phyloP scores from a whole-genome alignment of 2,329 filamentous ascomycete species.

The Fusarium verticillioides region DNA sequence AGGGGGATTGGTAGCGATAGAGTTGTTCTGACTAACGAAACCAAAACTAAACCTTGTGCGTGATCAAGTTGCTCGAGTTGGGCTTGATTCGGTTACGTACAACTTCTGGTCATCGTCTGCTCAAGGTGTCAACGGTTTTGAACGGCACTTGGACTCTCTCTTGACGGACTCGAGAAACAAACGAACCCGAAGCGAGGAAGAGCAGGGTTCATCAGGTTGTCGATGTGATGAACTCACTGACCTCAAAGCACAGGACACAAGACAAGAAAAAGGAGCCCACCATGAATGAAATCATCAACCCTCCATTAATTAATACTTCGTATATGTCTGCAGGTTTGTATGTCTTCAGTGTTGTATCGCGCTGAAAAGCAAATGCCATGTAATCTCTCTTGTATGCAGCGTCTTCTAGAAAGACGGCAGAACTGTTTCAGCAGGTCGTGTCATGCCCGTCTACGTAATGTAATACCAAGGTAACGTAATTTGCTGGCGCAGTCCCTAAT shows the following conservation, averaged over 20 bases:
- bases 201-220: slow-evolving; percentile 9
- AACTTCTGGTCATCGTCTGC: not conserved
- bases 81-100: slow-evolving; percentile 13
- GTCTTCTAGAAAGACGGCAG: slow-evolving; percentile 49
- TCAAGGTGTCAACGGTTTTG: not conserved
- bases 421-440: slow-evolving; percentile 32
- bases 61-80: slow-evolving; percentile 5
- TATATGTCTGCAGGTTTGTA: not conserved
- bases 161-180: not conserved
- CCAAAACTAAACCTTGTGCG: not conserved
- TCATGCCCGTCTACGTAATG: slow-evolving; percentile 6
- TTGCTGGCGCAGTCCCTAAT: slow-evolving; percentile 25
- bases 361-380: not conserved
- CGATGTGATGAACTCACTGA: slow-evolving; percentile 19
- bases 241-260: slow-evolving; percentile 9
- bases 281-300: not conserved
- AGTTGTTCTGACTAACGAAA: slow-evolving; percentile 25
- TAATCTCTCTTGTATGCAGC: slow-evolving; percentile 33
- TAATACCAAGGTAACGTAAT: slow-evolving; percentile 11
- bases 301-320: not conserved
- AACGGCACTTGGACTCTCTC: slow-evolving; percentile 1
- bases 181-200: not conserved
- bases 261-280: not conserved
- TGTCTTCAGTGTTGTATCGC: slow-evolving; percentile 4
- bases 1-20: slow-evolving; percentile 15